phyloP scores from a whole-genome alignment of 306 rosid species.

The Vigna unguiculata region DNA sequence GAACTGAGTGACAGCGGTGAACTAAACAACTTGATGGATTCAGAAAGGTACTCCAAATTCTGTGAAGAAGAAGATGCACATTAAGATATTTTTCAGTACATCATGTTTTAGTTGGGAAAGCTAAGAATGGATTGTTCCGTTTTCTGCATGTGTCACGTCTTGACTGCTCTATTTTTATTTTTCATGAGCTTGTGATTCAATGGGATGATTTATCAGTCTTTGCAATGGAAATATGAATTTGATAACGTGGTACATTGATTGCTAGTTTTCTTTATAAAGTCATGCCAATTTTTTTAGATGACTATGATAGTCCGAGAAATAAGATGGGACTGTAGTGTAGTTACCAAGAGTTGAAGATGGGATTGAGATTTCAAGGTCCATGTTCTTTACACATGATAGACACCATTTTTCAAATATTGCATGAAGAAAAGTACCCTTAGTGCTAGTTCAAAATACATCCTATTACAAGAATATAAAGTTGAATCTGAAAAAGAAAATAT shows the following conservation, averaged over 20 bases:
- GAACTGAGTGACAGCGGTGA: conserved; percentile 64
- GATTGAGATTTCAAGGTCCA: not conserved
- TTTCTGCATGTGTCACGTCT: conserved; percentile 19
- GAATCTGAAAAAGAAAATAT: not conserved
- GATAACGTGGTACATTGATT: conserved; percentile 14
- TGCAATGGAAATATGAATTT: conserved; percentile 20
- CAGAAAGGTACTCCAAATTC: conserved; percentile 85
- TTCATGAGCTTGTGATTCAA: conserved; percentile 37
- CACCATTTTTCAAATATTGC: not conserved
- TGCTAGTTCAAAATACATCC: too few species aligned
- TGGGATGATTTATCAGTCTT: conserved; percentile 34
- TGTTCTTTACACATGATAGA: not conserved
- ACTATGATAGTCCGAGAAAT: not conserved
- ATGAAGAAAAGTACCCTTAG: too few species aligned
- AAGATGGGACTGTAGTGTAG: not conserved
- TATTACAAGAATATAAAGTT: not conserved
- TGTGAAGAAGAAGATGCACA: conserved; percentile 92
- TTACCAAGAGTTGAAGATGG: not conserved
- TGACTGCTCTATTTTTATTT: conserved; percentile 1
- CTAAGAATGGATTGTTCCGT: conserved; percentile 36
- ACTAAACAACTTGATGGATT: conserved; percentile 79
- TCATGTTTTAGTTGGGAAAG: conserved; percentile 35
- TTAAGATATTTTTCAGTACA: conserved; percentile 3
- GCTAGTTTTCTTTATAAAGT: not conserved
- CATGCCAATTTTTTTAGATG: not conserved